Conservation (phyloP, 768 basidiomycete species). For the Trametes coccinea region DNA sequence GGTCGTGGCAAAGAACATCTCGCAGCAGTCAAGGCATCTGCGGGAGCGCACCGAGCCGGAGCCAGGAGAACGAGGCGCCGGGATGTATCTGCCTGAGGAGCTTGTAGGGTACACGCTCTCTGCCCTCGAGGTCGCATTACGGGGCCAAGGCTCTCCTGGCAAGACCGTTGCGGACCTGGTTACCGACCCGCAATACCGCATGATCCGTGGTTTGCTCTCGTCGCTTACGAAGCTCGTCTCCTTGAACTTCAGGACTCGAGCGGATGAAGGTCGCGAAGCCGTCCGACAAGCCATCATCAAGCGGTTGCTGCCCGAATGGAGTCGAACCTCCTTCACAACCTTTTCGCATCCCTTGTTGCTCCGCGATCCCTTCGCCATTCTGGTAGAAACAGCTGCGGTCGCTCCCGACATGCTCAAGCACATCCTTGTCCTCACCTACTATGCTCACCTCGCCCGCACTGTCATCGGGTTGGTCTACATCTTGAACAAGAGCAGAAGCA, state of each 20-base stretch:
- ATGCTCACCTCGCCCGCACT: conserved; percentile 83
- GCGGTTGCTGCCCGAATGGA: conserved; percentile 89
- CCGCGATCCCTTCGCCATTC: conserved; percentile 85
- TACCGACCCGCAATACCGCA: conserved; percentile 72
- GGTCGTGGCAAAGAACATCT: conserved; percentile 73
- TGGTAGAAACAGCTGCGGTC: conserved; percentile 89
- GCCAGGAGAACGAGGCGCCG: conserved; percentile 70
- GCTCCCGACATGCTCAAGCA: conserved; percentile 88
- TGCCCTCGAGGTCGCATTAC: conserved; percentile 75
- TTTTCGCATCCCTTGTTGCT: conserved; percentile 85
- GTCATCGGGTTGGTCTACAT: conserved; percentile 85
- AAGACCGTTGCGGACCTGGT: conserved; percentile 70
- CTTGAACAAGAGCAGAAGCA: conserved; percentile 68
- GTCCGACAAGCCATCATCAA: conserved; percentile 87
- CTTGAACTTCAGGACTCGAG: conserved; percentile 66
- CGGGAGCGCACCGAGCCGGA: conserved; percentile 77
- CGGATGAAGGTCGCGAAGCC: conserved; percentile 75
- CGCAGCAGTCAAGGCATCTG: conserved; percentile 82
- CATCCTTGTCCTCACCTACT: conserved; percentile 86
- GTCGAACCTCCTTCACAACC: conserved; percentile 77
- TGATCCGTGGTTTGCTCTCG: conserved; percentile 75
- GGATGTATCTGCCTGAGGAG: conserved; percentile 91
- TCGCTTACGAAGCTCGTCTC: conserved; percentile 66
- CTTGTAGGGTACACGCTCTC: conserved; percentile 87
- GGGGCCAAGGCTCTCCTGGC: conserved; percentile 56